These are phyloP conservation scores for Serpula lacrymans DNA, from an alignment of 768 basidiomycete species.

Conservation along the genomic window DNA sequence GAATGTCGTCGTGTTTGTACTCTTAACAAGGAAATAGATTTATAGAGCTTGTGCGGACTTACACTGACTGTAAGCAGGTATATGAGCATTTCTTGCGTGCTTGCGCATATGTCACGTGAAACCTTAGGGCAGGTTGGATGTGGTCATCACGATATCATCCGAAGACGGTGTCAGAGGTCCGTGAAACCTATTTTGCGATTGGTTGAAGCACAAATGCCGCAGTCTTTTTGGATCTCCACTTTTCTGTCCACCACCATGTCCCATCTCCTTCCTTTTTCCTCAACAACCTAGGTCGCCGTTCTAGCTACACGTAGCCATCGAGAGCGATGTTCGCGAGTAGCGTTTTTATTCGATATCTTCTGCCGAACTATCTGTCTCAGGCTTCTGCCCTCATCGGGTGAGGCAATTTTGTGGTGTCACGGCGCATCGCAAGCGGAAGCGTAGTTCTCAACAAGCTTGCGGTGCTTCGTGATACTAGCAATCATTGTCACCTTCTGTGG, in stretches of 20 bases:
- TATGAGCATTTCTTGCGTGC: constrained; percentile 6
- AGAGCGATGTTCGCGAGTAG: no score
- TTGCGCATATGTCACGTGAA: neutral
- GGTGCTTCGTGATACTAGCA: constrained; percentile 16
- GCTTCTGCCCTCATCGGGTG: neutral
- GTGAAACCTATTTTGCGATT: constrained; percentile 28
- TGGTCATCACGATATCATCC: constrained; percentile 16
- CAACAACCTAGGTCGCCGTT: no score
- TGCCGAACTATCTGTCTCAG: neutral
- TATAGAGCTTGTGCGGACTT: neutral
- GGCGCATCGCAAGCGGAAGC: constrained; percentile 37
- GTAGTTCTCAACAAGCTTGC: constrained; percentile 45
- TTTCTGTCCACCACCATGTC: neutral
- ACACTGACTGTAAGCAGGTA: neutral
- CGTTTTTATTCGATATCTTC: neutral
- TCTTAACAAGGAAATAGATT: neutral
- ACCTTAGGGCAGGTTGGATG: no score
- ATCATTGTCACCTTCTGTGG: no score
- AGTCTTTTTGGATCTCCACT: constrained; percentile 10
- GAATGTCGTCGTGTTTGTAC: no score
- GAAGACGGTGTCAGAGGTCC: constrained; percentile 11
- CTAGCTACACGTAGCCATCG: no score
- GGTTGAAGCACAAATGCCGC: constrained; percentile 42
- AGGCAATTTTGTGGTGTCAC: constrained; percentile 7
- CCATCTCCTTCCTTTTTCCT: constrained; percentile 1